Conservation (phyloP, 2,329 filamentous ascomycete genomes). For the Penicillium sp. region DNA sequence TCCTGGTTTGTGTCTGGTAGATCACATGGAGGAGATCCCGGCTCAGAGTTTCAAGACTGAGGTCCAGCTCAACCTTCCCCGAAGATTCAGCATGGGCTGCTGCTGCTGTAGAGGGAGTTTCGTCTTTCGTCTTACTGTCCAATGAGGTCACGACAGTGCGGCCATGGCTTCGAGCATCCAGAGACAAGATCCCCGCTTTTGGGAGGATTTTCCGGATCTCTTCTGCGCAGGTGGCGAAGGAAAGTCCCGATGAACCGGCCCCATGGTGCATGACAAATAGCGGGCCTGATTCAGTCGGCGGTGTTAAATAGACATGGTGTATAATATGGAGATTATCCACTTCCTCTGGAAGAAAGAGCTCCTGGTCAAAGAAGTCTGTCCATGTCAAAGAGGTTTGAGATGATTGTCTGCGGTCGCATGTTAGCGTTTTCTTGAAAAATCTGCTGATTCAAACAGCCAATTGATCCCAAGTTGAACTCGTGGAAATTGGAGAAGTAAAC, state of each 20-base stretch:
- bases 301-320: slow-evolving; percentile 85
- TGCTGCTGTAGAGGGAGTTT: slow-evolving; percentile 11
- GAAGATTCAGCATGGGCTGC: slow-evolving; percentile 30
- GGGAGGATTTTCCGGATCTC: slow-evolving; percentile 77
- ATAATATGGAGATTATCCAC: slow-evolving; percentile 50
- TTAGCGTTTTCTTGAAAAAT: not conserved
- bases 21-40: slow-evolving; percentile 71
- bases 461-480: not conserved
- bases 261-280: slow-evolving; percentile 94
- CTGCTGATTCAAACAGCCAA: not conserved
- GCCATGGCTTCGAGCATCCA: slow-evolving; percentile 87
- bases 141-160: slow-evolving; percentile 49
- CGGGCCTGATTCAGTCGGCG: slow-evolving; percentile 69
- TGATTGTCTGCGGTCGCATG: slow-evolving; percentile 20
- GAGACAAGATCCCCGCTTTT: slow-evolving; percentile 74
- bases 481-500: slow-evolving; percentile 21
- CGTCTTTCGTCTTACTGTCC: not conserved
- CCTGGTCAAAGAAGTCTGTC: slow-evolving; percentile 87
- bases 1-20: slow-evolving; percentile 61
- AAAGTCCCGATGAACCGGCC: slow-evolving; percentile 87
- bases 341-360: slow-evolving; percentile 64
- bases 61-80: slow-evolving; percentile 53
- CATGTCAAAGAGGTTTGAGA: slow-evolving; percentile 69
- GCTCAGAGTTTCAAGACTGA: slow-evolving; percentile 70
- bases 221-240: slow-evolving; percentile 77